phyloP scores from a whole-genome alignment of 495 filamentous ascomycete species.

The Trichocladium antarcticum region DNA sequence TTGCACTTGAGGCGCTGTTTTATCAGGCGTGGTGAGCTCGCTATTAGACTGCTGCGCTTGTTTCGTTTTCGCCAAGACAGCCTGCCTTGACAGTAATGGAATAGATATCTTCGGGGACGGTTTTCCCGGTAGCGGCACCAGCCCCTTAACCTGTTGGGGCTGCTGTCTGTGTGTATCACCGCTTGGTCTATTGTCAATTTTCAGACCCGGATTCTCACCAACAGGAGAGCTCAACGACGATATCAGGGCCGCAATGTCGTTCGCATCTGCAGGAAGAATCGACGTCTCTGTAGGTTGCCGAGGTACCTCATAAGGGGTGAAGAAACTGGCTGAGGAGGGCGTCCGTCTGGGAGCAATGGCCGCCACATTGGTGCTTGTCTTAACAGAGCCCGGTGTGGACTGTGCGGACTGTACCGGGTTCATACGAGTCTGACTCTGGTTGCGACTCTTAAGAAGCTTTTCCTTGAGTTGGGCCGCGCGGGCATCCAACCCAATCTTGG shows the following conservation, averaged over 20 bases:
- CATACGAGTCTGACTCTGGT: slow-evolving; percentile 5
- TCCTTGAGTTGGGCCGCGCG: slow-evolving; percentile 21
- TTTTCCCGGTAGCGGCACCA: background rate
- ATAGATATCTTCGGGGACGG: background rate
- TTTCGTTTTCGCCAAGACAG: background rate
- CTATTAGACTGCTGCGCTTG: background rate
- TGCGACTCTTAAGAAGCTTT: slow-evolving; percentile 14
- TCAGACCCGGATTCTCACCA: background rate
- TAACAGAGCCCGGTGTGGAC: background rate
- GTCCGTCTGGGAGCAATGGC: background rate
- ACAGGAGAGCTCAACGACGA: slow-evolving; percentile 10
- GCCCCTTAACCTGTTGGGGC: background rate
- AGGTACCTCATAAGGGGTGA: slow-evolving; percentile 2
- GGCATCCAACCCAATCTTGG: slow-evolving; percentile 11
- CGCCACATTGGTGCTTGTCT: background rate
- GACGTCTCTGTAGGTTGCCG: slow-evolving; percentile 4
- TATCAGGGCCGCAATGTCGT: slow-evolving; percentile 21
- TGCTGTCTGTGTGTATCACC: background rate
- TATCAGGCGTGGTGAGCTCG: background rate
- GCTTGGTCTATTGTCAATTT: background rate
- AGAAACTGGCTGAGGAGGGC: background rate
- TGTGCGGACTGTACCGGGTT: background rate
- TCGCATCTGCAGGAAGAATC: slow-evolving; percentile 13
- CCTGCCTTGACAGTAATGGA: background rate
- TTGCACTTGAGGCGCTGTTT: background rate